Evolutionary conservation across 768 basidiomycete species (phyloP).

Genomic region (Cystofilobasidium bisporidii): DNA sequence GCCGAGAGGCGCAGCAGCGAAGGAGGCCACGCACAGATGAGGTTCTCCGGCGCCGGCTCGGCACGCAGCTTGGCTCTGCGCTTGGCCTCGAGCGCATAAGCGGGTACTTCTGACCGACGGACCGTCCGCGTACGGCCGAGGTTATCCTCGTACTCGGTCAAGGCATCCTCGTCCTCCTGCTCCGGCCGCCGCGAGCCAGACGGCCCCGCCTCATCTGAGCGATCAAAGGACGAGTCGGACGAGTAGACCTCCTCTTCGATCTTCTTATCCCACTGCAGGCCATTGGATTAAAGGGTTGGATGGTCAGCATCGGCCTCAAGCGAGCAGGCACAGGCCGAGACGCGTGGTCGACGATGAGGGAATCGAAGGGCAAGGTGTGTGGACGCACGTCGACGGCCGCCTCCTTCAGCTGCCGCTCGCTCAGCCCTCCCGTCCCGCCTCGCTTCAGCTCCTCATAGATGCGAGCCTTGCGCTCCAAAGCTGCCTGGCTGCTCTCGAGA

Average conservation of each 20-base stretch:
- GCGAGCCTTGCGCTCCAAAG: constrained; percentile 65
- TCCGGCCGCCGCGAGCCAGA: constrained; percentile 42
- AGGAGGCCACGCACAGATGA: constrained; percentile 49
- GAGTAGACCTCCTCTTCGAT: constrained; percentile 48
- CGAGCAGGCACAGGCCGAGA: neutral
- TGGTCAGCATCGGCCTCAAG: too few relatives aligned
- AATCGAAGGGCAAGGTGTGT: too few relatives aligned
- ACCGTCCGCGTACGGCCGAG: constrained; percentile 67
- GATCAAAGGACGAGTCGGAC: constrained; percentile 44
- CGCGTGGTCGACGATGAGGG: too few relatives aligned
- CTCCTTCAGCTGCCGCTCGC: constrained; percentile 60
- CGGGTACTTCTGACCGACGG: constrained; percentile 65
- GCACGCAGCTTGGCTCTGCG: constrained; percentile 22
- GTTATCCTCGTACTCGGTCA: constrained; percentile 79
- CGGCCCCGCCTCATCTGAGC: constrained; percentile 66
- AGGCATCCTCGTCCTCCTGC: constrained; percentile 50
- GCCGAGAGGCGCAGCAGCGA: neutral
- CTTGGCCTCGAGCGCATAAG: constrained; percentile 47
- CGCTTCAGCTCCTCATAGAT: constrained; percentile 68
- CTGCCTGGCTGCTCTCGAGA: constrained; percentile 59
- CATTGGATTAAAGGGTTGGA: too few relatives aligned
- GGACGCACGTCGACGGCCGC: constrained; percentile 66
- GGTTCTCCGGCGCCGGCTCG: constrained; percentile 41
- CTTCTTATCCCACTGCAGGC: constrained; percentile 30
- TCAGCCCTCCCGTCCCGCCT: constrained; percentile 69